These are phyloP conservation scores for Eimeria necatrix DNA, from an alignment of 169 alveolate genomes.

Conservation along the genomic window DNA sequence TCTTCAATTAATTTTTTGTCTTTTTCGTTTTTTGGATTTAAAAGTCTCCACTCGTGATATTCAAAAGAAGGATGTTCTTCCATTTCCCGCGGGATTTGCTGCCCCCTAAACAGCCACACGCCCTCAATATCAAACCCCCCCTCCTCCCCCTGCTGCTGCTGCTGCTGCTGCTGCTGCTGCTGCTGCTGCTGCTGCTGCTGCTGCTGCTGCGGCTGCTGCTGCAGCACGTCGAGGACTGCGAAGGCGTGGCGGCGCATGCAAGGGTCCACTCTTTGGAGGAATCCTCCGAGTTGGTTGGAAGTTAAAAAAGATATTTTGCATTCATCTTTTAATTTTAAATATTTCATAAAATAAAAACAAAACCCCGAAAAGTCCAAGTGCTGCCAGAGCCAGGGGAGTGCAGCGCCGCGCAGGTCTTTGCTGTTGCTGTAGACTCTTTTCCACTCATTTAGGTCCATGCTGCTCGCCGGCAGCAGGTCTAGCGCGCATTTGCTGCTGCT, in stretches of 20 bases:
- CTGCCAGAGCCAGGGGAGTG: constrained; percentile 94
- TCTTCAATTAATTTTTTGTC: constrained; percentile 94
- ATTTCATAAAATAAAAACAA: constrained; percentile 95
- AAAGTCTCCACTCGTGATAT: constrained; percentile 92
- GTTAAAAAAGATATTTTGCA: constrained; percentile 93
- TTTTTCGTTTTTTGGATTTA: constrained; percentile 89
- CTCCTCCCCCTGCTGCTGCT: constrained; percentile 96
- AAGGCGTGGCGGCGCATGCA: constrained; percentile 95
- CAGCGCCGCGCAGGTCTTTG: constrained; percentile 91
- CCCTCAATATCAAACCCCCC: constrained; percentile 96
- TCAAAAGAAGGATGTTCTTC: constrained; percentile 98
- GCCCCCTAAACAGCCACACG: constrained; percentile 98
- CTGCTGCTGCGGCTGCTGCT: too few relatives aligned
- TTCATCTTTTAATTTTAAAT: constrained; percentile 97
- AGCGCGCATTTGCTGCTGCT: constrained; percentile 76
- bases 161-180: too few relatives aligned
- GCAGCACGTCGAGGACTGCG: constrained; percentile 95
- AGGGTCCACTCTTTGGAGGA: constrained; percentile 96
- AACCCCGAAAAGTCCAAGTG: constrained; percentile 94
- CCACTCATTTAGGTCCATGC: constrained; percentile 95
- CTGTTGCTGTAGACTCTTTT: constrained; percentile 96
- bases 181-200: too few relatives aligned
- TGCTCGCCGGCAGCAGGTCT: constrained; percentile 94
- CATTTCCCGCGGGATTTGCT: constrained; percentile 93
- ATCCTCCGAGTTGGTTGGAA: constrained; percentile 96